Evolutionary conservation across 768 basidiomycete species (phyloP).

Genomic region (Mycena chlorophos): DNA sequence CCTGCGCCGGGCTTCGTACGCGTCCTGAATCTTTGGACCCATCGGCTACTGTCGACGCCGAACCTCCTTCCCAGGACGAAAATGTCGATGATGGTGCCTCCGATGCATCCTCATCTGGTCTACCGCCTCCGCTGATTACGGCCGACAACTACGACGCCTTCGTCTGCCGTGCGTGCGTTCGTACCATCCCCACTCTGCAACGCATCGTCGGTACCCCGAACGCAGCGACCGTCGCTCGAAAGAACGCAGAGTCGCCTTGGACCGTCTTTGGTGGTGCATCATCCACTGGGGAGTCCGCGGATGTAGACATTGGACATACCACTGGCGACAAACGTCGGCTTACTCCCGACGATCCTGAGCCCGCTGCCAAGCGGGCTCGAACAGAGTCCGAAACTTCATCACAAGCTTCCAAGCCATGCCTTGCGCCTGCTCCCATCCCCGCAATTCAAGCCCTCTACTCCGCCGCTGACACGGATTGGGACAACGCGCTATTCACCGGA

Average conservation of each 20-base stretch:
- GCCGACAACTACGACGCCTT: constrained; percentile 74
- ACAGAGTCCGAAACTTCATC: neutral
- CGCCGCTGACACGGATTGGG: constrained; percentile 25
- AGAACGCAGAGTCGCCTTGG: constrained; percentile 50
- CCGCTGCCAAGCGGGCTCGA: constrained; percentile 37
- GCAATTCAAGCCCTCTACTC: constrained; percentile 48
- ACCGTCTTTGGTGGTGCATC: constrained; percentile 41
- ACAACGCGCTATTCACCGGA: constrained; percentile 51
- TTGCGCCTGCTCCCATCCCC: constrained; percentile 53
- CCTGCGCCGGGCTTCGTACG: constrained; percentile 78
- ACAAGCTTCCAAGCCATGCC: constrained; percentile 39
- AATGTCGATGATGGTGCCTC: constrained; percentile 54
- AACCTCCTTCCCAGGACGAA: constrained; percentile 22
- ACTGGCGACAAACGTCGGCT: constrained; percentile 49
- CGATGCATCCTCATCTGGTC: constrained; percentile 59
- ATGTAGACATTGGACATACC: constrained; percentile 29
- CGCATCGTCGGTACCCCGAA: constrained; percentile 71
- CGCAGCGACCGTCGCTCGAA: constrained; percentile 65
- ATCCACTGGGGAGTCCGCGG: constrained; percentile 16
- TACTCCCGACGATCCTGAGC: constrained; percentile 31
- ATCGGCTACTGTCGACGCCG: constrained; percentile 27
- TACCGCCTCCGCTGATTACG: constrained; percentile 68
- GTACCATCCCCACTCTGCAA: constrained; percentile 49
- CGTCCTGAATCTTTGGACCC: constrained; percentile 51
- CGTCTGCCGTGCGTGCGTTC: constrained; percentile 72